These are phyloP conservation scores for Mrakia frigida DNA, from an alignment of 768 basidiomycete genomes.

Conservation along the genomic window DNA sequence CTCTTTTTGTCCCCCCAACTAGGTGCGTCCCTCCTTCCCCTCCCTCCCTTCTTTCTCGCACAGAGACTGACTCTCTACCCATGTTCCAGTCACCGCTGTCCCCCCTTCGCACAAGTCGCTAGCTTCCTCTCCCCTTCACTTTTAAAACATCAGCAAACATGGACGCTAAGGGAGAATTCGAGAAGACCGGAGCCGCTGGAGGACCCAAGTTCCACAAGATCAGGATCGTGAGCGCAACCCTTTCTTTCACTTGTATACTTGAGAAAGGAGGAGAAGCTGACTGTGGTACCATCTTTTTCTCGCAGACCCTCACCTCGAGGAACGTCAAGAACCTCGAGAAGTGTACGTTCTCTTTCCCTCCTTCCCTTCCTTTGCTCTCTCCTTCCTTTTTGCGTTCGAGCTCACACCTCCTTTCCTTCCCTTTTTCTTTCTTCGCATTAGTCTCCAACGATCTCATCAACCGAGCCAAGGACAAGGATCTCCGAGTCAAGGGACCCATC, in stretches of 20 bases:
- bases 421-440: constrained; percentile 40
- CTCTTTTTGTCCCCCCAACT: constrained; percentile 3
- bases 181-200: constrained; percentile 69
- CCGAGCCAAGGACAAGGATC: constrained; percentile 99
- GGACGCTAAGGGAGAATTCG: constrained; percentile 69
- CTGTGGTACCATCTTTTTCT: not conserved
- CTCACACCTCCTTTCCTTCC: not conserved
- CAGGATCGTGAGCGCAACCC: constrained; percentile 55
- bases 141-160: constrained; percentile 35
- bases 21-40: constrained; percentile 19
- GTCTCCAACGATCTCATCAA: constrained; percentile 95
- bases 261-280: not conserved
- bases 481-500: constrained; percentile 97
- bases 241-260: not conserved
- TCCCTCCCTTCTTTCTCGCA: not conserved
- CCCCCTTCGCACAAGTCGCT: constrained; percentile 30
- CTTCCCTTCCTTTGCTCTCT: not conserved
- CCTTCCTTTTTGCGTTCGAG: not conserved
- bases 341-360: constrained; percentile 54
- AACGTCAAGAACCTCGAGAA: constrained; percentile 99
- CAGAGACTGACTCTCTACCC: not conserved
- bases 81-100: constrained; percentile 32
- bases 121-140: not conserved
- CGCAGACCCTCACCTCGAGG: constrained; percentile 79
- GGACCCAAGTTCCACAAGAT: constrained; percentile 98